Percentiles rank a stretch among this genome's conserved stretches.
These are phyloP conservation scores for Acacia melanoxylon DNA, from an alignment of 306 rosid genomes.

Conservation along the genomic window DNA sequence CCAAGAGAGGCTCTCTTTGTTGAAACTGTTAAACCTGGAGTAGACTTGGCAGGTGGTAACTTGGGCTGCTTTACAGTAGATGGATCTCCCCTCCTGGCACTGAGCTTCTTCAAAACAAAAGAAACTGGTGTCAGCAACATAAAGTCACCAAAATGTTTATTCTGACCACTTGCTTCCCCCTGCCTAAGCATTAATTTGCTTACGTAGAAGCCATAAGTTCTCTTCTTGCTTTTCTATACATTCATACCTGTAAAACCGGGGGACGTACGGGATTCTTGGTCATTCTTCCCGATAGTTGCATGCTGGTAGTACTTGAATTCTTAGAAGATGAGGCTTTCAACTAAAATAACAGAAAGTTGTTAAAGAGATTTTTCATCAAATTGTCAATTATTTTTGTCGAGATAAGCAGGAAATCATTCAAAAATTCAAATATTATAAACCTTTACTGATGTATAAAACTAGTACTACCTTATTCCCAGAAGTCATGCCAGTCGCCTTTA, in stretches of 20 bases:
- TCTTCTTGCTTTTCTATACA: constrained; percentile 4
- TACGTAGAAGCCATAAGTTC: constrained; percentile 8
- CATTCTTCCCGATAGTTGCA: constrained; percentile 54
- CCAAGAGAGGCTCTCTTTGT: constrained; percentile 74
- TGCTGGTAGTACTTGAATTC: constrained; percentile 48
- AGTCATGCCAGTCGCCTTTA: constrained; percentile 40
- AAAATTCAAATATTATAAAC: neutral
- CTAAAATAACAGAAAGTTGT: constrained; percentile 42
- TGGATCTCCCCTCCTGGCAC: constrained; percentile 47
- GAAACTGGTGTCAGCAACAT: constrained; percentile 22
- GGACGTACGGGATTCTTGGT: constrained; percentile 47
- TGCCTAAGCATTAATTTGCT: constrained; percentile 4
- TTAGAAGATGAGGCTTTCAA: constrained; percentile 49
- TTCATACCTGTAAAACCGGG: constrained; percentile 63
- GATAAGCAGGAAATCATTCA: constrained; percentile 9
- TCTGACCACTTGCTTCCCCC: neutral
- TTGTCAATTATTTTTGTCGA: neutral
- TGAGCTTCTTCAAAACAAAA: constrained; percentile 44
- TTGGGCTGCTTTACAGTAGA: constrained; percentile 57
- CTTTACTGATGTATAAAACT: constrained; percentile 10
- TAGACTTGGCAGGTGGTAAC: constrained; percentile 48
- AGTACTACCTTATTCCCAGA: constrained; percentile 60
- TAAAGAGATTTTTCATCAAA: constrained; percentile 15
- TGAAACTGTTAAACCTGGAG: constrained; percentile 49
- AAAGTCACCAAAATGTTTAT: constrained; percentile 15